Evolutionary conservation across 805 yeast species (phyloP), one percentile per base, ranked within the genome.

Genomic region (Pichia rugopelliculosa): DNA sequence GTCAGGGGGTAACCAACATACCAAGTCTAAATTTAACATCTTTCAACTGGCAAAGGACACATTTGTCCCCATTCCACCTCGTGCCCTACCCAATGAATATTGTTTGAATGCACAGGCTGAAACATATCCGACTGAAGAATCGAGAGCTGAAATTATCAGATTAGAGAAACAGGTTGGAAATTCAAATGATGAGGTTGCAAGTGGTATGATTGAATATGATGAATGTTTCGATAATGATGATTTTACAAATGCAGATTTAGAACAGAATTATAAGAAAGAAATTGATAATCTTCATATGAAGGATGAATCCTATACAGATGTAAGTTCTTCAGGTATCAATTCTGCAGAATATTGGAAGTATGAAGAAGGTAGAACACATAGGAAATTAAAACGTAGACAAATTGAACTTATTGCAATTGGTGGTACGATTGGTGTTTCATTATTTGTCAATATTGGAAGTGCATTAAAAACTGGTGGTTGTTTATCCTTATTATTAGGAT

Each of bases 361-460:
- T 42, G 54, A 46, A 46, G 38, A 38, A 22, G 58, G 58, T 18
- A 36, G 45, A 22, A 50, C 48, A 7, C 58, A 56, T 36, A 46
- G 77, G 23, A 62, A 42, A 24, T 46, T 85, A 46, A 66, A 72
- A 51, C 76, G 81, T 44, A 70, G 95, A 51, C 95, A 87, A 65
- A 80, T 85, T 20, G 87, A 84, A 58, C 70, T 85, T 45, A 79
- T 85, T 50, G 87, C 88, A 11, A 82, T 85, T 18, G 87, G 89
- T 44, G 56, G 74, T 36, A 70, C 75, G 10, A 70, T 72, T 45
- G 77, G 76, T 22, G 68, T 72, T 4, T 71, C 74, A 1, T 55
- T 72, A 17, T 72, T 71, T 42, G 74, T 72, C 13, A 62, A 72
- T 34, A 72, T 72, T 38, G 72, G 74, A n/a, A 59, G 59, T 25